Percentiles rank a stretch among this genome's conserved stretches.
Conservation (phyloP, 2,329 filamentous ascomycete species). For the Claviceps digitariae region DNA sequence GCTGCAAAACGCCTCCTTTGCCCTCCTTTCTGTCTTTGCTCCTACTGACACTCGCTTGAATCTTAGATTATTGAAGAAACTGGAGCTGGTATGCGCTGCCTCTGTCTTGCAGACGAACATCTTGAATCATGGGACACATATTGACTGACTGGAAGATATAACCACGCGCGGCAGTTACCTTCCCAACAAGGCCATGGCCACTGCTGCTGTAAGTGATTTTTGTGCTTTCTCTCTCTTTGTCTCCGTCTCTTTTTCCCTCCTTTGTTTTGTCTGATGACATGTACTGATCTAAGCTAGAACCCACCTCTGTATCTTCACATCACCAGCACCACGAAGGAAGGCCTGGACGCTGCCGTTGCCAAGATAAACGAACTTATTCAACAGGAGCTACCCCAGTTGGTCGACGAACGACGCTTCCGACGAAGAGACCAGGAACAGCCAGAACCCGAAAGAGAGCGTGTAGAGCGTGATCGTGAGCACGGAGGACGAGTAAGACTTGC, state of each 20-base stretch:
- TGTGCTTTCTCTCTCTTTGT: too few relatives aligned
- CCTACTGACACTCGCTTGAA: constrained; percentile 90
- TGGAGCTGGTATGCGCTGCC: constrained; percentile 84
- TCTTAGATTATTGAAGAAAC: constrained; percentile 97
- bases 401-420: constrained; percentile 86
- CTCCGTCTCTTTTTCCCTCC: background rate
- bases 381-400: constrained; percentile 86
- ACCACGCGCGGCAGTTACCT: constrained; percentile 95
- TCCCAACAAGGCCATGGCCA: constrained; percentile 95
- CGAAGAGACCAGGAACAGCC: constrained; percentile 64
- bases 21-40: constrained; percentile 61
- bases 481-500: constrained; percentile 51
- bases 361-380: constrained; percentile 94
- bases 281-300: constrained; percentile 42
- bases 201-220: constrained; percentile 57
- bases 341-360: constrained; percentile 74
- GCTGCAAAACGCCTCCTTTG: constrained; percentile 29
- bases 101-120: constrained; percentile 13
- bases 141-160: constrained; percentile 66
- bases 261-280: background rate
- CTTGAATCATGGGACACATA: constrained; percentile 26
- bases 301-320: constrained; percentile 91
- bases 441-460: constrained; percentile 57
- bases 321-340: constrained; percentile 81
- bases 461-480: constrained; percentile 54